Conservation (phyloP, 2,329 filamentous ascomycete species). For the Podosphaera fusca region DNA sequence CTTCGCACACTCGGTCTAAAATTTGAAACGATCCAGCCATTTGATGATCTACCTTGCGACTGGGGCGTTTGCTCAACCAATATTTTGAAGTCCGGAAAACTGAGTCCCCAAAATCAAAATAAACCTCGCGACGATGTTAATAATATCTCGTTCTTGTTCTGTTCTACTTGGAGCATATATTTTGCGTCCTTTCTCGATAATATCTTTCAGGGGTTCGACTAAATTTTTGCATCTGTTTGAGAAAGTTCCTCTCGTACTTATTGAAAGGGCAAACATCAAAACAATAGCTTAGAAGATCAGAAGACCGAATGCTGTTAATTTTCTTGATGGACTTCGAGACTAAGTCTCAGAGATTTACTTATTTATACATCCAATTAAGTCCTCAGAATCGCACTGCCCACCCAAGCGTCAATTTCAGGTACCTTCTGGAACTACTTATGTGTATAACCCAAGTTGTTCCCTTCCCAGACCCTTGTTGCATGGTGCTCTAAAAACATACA, state of each 20-base stretch:
- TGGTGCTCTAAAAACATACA: too few relatives aligned
- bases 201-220: not conserved
- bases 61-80: not conserved
- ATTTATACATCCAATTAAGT: too few relatives aligned
- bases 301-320: too few relatives aligned
- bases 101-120: not conserved
- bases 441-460: too few relatives aligned
- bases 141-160: not conserved
- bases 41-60: not conserved
- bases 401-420: too few relatives aligned
- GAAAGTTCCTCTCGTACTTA: not conserved
- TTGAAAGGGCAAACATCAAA: too few relatives aligned
- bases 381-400: too few relatives aligned
- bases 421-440: too few relatives aligned
- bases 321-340: too few relatives aligned
- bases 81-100: not conserved
- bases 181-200: not conserved
- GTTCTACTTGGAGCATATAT: not conserved
- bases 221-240: not conserved
- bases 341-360: too few relatives aligned
- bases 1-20: not conserved
- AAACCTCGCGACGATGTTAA: not conserved
- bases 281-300: too few relatives aligned
- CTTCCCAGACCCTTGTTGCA: too few relatives aligned
- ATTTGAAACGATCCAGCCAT: not conserved